phyloP scores from a whole-genome alignment of 441 rosid genomes.

The Metrosideros polymorpha region DNA sequence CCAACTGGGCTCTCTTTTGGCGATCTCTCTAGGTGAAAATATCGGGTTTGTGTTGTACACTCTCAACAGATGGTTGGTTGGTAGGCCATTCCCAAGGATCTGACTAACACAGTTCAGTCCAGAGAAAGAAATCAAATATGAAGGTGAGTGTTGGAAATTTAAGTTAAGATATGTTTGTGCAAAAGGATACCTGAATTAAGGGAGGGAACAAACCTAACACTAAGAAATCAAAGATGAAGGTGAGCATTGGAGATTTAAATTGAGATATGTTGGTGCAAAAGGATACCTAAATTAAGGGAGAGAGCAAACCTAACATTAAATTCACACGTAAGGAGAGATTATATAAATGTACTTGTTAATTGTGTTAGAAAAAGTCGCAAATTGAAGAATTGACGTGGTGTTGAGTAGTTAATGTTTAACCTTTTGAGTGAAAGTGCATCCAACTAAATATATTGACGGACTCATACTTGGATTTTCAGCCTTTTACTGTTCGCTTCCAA shows the following conservation, averaged over 20 bases:
- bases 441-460: background rate
- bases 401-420: no score
- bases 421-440: no score
- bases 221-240: no score
- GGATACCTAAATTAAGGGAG: no score
- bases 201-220: no score
- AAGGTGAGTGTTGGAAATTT: background rate
- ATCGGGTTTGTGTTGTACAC: fast-evolving
- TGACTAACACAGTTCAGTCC: background rate
- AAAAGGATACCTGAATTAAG: background rate
- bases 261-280: no score
- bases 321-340: background rate
- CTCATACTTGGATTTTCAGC: no score
- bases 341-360: background rate
- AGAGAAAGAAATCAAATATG: background rate
- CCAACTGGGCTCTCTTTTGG: fast-evolving
- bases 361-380: background rate
- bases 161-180: background rate
- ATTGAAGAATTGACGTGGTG: no score
- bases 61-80: background rate
- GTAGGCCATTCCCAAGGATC: background rate
- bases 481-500: no score
- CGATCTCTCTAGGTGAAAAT: background rate
- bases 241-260: no score
- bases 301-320: background rate